Conservation (phyloP, 768 basidiomycete genomes). For the Phylloporus scabripes region DNA sequence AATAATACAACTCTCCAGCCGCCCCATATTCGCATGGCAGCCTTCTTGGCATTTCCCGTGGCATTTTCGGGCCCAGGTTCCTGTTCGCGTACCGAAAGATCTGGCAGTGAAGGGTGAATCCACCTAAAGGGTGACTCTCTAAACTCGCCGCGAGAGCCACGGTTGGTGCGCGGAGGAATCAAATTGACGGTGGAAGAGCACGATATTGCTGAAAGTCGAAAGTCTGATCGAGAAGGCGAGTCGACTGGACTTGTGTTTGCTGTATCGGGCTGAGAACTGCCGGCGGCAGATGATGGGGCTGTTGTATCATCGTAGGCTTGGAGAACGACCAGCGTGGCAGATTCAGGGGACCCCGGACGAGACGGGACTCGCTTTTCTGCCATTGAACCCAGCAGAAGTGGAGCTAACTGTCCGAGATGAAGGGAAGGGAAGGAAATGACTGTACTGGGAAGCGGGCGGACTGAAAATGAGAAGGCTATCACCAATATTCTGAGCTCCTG, state of each 20-base stretch:
- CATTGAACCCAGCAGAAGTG: constrained; percentile 10
- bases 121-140: constrained; percentile 29
- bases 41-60: constrained; percentile 2
- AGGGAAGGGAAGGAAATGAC: constrained; percentile 2
- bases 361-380: constrained; percentile 3
- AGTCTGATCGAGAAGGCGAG: constrained; percentile 20
- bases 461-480: constrained; percentile 14
- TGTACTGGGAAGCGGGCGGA: constrained; percentile 9
- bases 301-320: constrained; percentile 19
- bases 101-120: constrained; percentile 23
- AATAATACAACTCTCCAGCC: constrained; percentile 53
- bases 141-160: constrained; percentile 16
- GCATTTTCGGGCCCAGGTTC: not conserved
- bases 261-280: not conserved
- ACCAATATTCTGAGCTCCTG: not conserved
- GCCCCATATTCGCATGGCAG: constrained; percentile 28
- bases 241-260: constrained; percentile 5
- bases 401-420: constrained; percentile 3
- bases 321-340: constrained; percentile 26
- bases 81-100: constrained; percentile 12
- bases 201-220: constrained; percentile 22
- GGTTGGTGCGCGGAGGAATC: constrained; percentile 16
- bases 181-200: constrained; percentile 20
- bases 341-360: constrained; percentile 21
- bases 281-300: not conserved